Evolutionary conservation across 208 protist species (phyloP).

Genomic region (Leishmania amazonensis): DNA sequence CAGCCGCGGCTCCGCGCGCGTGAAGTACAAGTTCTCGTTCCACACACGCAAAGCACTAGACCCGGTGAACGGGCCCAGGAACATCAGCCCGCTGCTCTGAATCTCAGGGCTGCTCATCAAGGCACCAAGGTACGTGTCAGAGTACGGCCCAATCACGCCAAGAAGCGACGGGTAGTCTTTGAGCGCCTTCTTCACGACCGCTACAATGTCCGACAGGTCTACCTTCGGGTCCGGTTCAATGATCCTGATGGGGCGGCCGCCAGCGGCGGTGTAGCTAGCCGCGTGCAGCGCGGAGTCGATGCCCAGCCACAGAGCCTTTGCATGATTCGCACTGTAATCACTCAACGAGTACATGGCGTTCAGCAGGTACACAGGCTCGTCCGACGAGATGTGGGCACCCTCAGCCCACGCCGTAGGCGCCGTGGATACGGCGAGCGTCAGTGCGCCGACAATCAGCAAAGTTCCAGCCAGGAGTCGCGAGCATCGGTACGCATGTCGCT

Average conservation of each 20-base stretch:
- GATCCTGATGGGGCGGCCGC: constrained; percentile 23
- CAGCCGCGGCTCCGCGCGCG: constrained; percentile 27
- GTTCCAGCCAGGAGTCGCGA: not conserved
- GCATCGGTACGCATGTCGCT: not conserved
- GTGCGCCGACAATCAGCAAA: not conserved
- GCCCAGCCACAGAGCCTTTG: constrained; percentile 25
- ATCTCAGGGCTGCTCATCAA: not conserved
- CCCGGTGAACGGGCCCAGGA: constrained; percentile 32
- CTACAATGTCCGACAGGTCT: constrained; percentile 1
- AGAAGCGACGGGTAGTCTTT: constrained; percentile 13
- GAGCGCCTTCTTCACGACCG: constrained; percentile 8
- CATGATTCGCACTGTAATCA: not conserved
- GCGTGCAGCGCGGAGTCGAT: constrained; percentile 29
- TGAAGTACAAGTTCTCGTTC: constrained; percentile 35
- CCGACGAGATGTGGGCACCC: not conserved
- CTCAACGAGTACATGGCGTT: constrained; percentile 21
- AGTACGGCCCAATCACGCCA: constrained; percentile 17
- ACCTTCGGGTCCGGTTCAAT: constrained; percentile 1
- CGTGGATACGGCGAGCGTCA: not conserved
- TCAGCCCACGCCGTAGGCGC: not conserved
- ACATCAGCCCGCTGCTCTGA: constrained; percentile 19
- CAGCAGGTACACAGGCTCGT: constrained; percentile 21
- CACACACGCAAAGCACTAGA: constrained; percentile 20
- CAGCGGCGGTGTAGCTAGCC: constrained; percentile 5
- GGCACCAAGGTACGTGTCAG: not conserved